Evolutionary conservation across 2,329 filamentous ascomycete species (phyloP).

Genomic region (Penicillium aurantiogriseum): DNA sequence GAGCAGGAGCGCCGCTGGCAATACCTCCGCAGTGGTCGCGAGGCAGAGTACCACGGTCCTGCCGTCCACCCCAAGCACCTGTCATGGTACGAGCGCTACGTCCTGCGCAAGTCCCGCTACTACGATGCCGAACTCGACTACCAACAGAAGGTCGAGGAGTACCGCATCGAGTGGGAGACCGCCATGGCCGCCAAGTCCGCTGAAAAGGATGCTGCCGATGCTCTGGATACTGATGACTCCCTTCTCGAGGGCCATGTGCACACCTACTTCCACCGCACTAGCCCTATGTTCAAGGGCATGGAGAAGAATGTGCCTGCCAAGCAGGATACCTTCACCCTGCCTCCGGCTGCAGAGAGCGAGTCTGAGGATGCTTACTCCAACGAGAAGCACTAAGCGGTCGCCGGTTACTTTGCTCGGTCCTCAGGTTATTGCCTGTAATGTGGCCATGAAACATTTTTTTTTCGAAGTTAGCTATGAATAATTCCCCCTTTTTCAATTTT

Average conservation of each 20-base stretch:
- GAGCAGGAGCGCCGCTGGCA: slow-evolving; percentile 94
- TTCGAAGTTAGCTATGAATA: not conserved
- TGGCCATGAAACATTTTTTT: not conserved
- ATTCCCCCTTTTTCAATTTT: slow-evolving; percentile 10
- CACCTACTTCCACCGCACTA: slow-evolving; percentile 55
- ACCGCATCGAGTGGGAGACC: slow-evolving; percentile 61
- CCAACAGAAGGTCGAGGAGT: slow-evolving; percentile 79
- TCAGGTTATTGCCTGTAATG: not conserved
- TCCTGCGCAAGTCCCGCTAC: slow-evolving; percentile 72
- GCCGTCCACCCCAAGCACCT: slow-evolving; percentile 88
- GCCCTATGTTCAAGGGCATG: slow-evolving; percentile 43
- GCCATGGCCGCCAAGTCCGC: slow-evolving; percentile 48
- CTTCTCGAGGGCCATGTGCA: slow-evolving; percentile 51
- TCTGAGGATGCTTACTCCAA: slow-evolving; percentile 21
- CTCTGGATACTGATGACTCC: slow-evolving; percentile 46
- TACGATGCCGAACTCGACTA: slow-evolving; percentile 84
- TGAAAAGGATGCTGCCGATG: slow-evolving; percentile 46
- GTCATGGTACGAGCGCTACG: slow-evolving; percentile 75
- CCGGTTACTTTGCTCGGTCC: not conserved
- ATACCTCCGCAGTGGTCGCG: slow-evolving; percentile 76
- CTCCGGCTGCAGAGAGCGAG: slow-evolving; percentile 34
- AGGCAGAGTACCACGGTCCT: slow-evolving; percentile 84
- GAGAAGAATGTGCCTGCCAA: slow-evolving; percentile 31
- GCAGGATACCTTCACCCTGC: slow-evolving; percentile 35
- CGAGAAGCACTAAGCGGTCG: slow-evolving; percentile 21